Evolutionary conservation across 2,329 filamentous ascomycete genomes (phyloP), one percentile per base, ranked within the genome.

Genomic region (Colletotrichum liriopes): DNA sequence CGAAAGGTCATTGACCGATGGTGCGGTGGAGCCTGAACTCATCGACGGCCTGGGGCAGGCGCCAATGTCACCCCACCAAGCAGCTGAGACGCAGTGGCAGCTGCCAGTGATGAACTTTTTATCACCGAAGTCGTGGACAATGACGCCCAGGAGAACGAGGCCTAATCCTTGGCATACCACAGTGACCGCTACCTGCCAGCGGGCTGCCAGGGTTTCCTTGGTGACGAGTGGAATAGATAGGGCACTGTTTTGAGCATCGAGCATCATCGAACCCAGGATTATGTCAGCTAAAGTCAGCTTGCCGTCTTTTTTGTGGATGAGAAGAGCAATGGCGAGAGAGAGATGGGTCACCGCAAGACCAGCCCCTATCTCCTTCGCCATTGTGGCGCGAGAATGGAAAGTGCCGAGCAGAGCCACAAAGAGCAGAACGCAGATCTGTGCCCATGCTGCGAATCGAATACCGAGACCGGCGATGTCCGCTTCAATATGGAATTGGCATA

Each of bases 201-300:
- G 47, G 0, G 66, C 32, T 0, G 39, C 70, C 1, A 61, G 11
- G 0, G 65, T 70, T 18, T 69, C 32, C 18, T 72, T 70, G 5
- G 39, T 61, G 1, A 72, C 20, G 1, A 70, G 12, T 0, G 29
- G 39, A 14, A 72, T 60, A 0, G 55, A 65, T 0, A 65, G 39
- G 2, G 66, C 66, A 4, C 9, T 70, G 16, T 65, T 61, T 12
- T 72, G 55, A 1, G 70, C 59, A 5, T 72, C 60, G 6, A 72
- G 54, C 5, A 72, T 55, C 54, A 72, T 72, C 1, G 60, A n/a
- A 1, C 66, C 65, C 0, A 70, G 39, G 2, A 65, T 56, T 12
- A 49, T 26, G 8, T 65, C 37, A 5, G 54, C 23, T 1, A 23
- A 18, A 11, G 18, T 1, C 11, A 51, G 12, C 8, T 51, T 5